These are phyloP conservation scores for Phytopythium montanum DNA, from an alignment of 352 stramenopile genomes.

Conservation along the genomic window DNA sequence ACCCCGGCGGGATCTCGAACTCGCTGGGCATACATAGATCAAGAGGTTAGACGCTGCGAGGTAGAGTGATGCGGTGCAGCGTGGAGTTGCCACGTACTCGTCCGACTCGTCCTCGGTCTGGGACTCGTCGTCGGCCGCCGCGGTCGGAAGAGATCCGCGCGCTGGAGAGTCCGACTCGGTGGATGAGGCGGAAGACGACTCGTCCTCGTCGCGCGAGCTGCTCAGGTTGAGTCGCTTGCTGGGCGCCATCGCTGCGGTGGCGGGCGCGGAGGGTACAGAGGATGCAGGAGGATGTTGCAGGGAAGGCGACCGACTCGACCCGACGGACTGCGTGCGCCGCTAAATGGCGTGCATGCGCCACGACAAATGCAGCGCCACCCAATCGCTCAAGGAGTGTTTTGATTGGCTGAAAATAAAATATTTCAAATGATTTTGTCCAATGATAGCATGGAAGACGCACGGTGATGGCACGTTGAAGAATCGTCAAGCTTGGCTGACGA, in stretches of 20 bases:
- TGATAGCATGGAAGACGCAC: too few species aligned
- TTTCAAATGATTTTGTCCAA: too few species aligned
- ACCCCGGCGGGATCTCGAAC: slow-evolving; percentile 76
- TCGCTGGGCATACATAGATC: slow-evolving; percentile 33
- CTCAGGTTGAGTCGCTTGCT: slow-evolving; percentile 67
- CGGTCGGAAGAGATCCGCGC: slow-evolving; percentile 10
- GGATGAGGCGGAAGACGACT: slow-evolving; percentile 33
- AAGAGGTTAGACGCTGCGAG: slow-evolving; percentile 7
- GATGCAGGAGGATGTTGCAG: background rate
- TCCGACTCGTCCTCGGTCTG: slow-evolving; percentile 52
- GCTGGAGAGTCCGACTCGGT: slow-evolving; percentile 26
- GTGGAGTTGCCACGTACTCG: slow-evolving; percentile 26
- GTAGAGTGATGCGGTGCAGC: background rate
- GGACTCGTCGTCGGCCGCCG: slow-evolving; percentile 23
- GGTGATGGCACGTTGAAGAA: too few species aligned
- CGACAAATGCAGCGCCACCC: background rate
- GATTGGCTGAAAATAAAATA: too few species aligned
- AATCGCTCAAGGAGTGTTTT: background rate
- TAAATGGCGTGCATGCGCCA: background rate
- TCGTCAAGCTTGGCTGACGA: too few species aligned
- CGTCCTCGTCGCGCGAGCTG: slow-evolving; percentile 28
- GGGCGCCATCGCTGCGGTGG: slow-evolving; percentile 31
- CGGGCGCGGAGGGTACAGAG: background rate
- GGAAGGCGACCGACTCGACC: background rate
- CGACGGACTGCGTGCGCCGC: background rate